These are phyloP conservation scores for Knoxdaviesia capensis DNA, from an alignment of 2,329 filamentous ascomycete genomes.

Conservation along the genomic window DNA sequence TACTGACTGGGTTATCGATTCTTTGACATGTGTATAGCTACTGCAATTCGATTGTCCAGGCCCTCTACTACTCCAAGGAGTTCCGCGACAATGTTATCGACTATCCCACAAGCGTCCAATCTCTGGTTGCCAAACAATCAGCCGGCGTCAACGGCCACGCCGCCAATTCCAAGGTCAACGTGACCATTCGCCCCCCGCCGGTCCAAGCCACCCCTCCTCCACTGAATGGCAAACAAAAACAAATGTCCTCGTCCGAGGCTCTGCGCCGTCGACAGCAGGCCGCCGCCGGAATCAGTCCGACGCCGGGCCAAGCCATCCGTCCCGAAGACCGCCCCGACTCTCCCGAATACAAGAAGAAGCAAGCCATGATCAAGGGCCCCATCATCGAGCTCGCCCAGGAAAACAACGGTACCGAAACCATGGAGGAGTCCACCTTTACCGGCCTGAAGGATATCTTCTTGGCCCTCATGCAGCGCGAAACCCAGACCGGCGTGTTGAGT, in stretches of 20 bases:
- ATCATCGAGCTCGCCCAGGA: conserved; percentile 71
- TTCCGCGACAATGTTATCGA: conserved; percentile 90
- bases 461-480: conserved; percentile 61
- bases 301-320: conserved; percentile 34
- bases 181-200: conserved; percentile 29
- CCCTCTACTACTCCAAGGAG: conserved; percentile 82
- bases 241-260: conserved; percentile 32
- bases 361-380: conserved; percentile 72
- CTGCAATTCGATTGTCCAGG: conserved; percentile 96
- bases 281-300: conserved; percentile 24
- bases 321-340: conserved; percentile 89
- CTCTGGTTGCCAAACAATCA: too few species aligned
- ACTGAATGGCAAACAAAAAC: conserved; percentile 21
- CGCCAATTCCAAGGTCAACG: conserved; percentile 42
- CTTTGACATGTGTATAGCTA: conserved; percentile 37
- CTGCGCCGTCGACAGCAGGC: conserved; percentile 30
- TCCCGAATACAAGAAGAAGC: conserved; percentile 95
- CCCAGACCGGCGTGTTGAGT: conserved; percentile 75
- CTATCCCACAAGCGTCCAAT: conserved; percentile 34
- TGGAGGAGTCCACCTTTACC: conserved; percentile 89
- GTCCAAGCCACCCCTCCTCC: conserved; percentile 16
- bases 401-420: conserved; percentile 62
- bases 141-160: conserved; percentile 38
- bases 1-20: too few species aligned
- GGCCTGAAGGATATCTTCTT: conserved; percentile 93